These are phyloP conservation scores for Fusarium pininemorale DNA, from an alignment of 2,329 filamentous ascomycete genomes.

Conservation along the genomic window DNA sequence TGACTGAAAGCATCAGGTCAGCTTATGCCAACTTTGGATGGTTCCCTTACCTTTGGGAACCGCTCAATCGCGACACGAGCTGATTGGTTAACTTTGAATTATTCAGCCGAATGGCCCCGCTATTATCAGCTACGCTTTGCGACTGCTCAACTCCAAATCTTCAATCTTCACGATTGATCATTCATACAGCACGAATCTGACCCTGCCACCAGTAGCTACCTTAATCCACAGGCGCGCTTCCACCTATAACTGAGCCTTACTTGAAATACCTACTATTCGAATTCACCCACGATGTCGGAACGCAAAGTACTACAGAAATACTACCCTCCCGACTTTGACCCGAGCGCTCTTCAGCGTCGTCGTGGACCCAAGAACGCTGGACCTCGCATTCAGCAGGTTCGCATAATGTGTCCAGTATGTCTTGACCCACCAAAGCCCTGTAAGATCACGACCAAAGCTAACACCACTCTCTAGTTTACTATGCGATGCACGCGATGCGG, in stretches of 20 bases:
- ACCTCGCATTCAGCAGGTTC: conserved; percentile 87
- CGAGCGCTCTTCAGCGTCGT: conserved; percentile 77
- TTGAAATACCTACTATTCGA: neutral
- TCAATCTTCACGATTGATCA: neutral
- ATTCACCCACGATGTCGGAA: conserved; percentile 74
- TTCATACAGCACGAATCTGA: neutral
- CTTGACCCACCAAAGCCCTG: neutral
- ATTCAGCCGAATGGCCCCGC: neutral
- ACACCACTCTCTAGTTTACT: conserved; percentile 41
- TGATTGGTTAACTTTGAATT: neutral
- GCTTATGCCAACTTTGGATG: neutral
- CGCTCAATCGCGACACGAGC: neutral
- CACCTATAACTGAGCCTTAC: neutral
- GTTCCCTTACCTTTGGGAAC: neutral
- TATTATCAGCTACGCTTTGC: neutral
- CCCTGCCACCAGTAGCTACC: neutral
- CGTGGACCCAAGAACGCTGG: conserved; percentile 76
- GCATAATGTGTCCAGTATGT: conserved; percentile 34
- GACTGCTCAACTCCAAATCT: neutral
- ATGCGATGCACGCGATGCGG: conserved; percentile 59
- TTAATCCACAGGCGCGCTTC: neutral
- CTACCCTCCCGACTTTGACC: conserved; percentile 87
- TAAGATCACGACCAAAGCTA: too few relatives aligned
- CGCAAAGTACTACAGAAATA: conserved; percentile 79
- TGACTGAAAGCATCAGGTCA: neutral